Evolutionary conservation across 2,329 filamentous ascomycete genomes (phyloP).

Genomic region (Cryphonectria radicalis): DNA sequence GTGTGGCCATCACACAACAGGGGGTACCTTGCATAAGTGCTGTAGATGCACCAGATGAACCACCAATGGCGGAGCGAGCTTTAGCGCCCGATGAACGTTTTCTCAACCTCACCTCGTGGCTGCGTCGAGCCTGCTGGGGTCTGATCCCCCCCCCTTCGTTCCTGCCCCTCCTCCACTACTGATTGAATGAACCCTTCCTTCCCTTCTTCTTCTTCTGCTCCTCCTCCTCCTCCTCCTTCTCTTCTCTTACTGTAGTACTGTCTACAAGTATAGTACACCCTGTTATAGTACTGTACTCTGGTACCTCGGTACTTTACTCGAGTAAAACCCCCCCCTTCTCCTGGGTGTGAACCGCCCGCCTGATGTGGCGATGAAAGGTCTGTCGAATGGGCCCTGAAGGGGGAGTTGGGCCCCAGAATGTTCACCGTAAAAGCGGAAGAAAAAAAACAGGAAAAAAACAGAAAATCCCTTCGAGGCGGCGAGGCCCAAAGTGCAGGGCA

Average conservation of each 20-base stretch:
- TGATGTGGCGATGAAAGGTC: background rate
- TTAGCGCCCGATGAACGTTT: conserved; percentile 7
- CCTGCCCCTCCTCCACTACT: background rate
- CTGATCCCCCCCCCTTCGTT: background rate
- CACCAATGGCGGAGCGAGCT: conserved; percentile 6
- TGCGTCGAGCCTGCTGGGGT: conserved; percentile 1
- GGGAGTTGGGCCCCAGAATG: background rate
- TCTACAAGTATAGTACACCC: too few species aligned
- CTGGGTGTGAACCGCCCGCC: background rate
- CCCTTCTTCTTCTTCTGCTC: too few species aligned
- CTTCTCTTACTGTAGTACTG: too few species aligned
- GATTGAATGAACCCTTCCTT: too few species aligned
- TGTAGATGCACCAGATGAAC: background rate
- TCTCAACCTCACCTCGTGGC: conserved; percentile 11
- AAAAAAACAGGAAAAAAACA: background rate
- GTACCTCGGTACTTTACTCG: background rate
- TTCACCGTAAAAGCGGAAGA: background rate
- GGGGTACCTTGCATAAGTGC: conserved; percentile 18
- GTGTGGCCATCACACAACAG: conserved; percentile 8
- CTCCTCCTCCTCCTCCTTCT: too few species aligned
- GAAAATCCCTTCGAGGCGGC: conserved; percentile 1
- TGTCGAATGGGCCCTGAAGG: background rate
- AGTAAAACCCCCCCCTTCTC: too few species aligned
- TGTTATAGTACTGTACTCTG: too few species aligned
- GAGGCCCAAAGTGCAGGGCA: conserved; percentile 4